These are phyloP conservation scores for Logfia minima DNA, from an alignment of 129 eudicot species.

Conservation along the genomic window DNA sequence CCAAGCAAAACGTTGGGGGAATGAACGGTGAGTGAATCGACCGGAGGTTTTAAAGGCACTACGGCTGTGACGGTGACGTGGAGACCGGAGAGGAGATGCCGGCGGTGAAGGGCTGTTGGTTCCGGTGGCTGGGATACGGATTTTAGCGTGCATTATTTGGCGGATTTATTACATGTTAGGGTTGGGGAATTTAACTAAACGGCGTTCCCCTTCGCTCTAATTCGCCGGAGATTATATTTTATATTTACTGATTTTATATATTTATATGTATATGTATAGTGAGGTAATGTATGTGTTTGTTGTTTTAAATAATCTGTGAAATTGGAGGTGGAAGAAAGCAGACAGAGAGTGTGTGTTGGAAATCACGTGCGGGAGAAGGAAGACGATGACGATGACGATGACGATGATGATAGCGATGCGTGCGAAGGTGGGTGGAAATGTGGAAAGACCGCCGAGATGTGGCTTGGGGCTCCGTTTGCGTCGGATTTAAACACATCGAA, in stretches of 20 bases:
- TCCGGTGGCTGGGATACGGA: constrained; percentile 75
- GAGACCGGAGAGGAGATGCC: constrained; percentile 52
- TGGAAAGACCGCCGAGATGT: constrained; percentile 8
- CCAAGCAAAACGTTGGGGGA: constrained; percentile 58
- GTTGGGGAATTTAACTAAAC: constrained; percentile 8
- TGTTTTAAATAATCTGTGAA: constrained; percentile 8
- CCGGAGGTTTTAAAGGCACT: constrained; percentile 27
- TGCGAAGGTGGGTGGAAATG: constrained; percentile 22
- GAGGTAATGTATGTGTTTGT: constrained; percentile 1
- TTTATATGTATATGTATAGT: background rate
- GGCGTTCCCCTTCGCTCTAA: constrained; percentile 23
- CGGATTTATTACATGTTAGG: constrained; percentile 29
- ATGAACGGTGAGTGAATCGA: constrained; percentile 41
- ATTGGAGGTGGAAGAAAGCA: constrained; percentile 6
- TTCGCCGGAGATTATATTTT: constrained; percentile 13
- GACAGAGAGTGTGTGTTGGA: constrained; percentile 22
- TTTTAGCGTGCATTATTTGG: constrained; percentile 63
- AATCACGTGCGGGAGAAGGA: constrained; percentile 33
- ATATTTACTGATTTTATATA: background rate
- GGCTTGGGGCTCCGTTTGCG: background rate
- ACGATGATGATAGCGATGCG: constrained; percentile 19
- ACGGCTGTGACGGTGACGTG: constrained; percentile 34
- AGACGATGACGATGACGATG: constrained; percentile 7
- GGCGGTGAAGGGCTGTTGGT: constrained; percentile 74
- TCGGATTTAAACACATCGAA: constrained; percentile 9